Conservation (phyloP, 768 basidiomycete genomes). For the Termitomyces heimii region DNA sequence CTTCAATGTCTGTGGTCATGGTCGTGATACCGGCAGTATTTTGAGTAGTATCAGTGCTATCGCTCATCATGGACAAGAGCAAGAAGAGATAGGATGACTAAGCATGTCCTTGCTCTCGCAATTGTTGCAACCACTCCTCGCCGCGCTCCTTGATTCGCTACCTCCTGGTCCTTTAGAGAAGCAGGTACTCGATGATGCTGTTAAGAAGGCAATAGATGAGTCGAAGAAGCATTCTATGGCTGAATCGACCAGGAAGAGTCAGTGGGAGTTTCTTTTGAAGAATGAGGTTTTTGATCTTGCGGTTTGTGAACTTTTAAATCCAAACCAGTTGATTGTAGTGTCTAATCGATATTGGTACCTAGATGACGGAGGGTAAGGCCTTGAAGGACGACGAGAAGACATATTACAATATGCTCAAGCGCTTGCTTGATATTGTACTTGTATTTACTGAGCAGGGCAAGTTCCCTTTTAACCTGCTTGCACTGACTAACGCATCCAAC, state of each 20-base stretch:
- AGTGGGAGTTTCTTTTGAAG: conserved; percentile 72
- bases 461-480: conserved; percentile 15
- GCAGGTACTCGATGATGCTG: conserved; percentile 40
- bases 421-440: conserved; percentile 67
- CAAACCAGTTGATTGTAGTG: neutral
- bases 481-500: neutral
- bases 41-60: conserved; percentile 1
- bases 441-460: conserved; percentile 74
- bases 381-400: conserved; percentile 38
- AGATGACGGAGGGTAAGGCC: conserved; percentile 68
- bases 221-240: conserved; percentile 34
- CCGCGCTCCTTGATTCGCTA: conserved; percentile 44
- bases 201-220: conserved; percentile 38
- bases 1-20: neutral
- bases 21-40: neutral
- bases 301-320: conserved; percentile 34
- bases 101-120: conserved; percentile 33
- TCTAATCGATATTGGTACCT: neutral
- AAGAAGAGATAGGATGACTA: conserved; percentile 9
- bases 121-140: conserved; percentile 43
- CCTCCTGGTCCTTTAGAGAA: conserved; percentile 47
- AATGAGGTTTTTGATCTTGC: conserved; percentile 69
- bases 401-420: conserved; percentile 59
- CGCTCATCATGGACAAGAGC: conserved; percentile 5
- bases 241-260: conserved; percentile 55